A percentile compares a stretch with the other conserved stretches of the same genome.
These are phyloP conservation scores for Coemansia sp. DNA, from an alignment of 371 early-diverging fungal species.

Conservation along the genomic window DNA sequence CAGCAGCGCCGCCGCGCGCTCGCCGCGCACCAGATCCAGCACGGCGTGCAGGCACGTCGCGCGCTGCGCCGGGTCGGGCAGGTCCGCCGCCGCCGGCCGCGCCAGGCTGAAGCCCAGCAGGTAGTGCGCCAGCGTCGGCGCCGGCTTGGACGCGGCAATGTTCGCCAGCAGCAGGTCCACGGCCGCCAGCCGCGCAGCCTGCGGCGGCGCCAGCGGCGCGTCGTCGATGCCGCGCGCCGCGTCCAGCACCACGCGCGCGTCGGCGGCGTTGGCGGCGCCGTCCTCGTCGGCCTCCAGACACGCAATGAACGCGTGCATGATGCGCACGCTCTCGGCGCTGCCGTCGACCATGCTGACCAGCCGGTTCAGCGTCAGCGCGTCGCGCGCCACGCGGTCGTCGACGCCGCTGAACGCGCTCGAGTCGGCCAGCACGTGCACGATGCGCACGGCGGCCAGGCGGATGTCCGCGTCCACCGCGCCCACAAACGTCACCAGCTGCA, in stretches of 20 bases:
- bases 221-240: background rate
- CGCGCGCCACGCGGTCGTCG: slow-evolving; percentile 33
- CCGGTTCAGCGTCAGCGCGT: slow-evolving; percentile 60
- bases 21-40: slow-evolving; percentile 63
- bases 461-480: slow-evolving; percentile 66
- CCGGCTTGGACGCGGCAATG: slow-evolving; percentile 37
- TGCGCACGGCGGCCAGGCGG: slow-evolving; percentile 69
- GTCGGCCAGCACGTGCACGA: slow-evolving; percentile 68
- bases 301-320: slow-evolving; percentile 76
- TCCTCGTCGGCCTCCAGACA: slow-evolving; percentile 60
- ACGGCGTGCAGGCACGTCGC: slow-evolving; percentile 68
- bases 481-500: slow-evolving; percentile 70
- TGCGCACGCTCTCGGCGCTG: slow-evolving; percentile 61
- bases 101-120: slow-evolving; percentile 73
- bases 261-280: slow-evolving; percentile 22
- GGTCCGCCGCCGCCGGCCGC: slow-evolving; percentile 44
- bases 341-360: slow-evolving; percentile 68
- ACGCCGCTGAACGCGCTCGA: slow-evolving; percentile 56
- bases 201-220: slow-evolving; percentile 18
- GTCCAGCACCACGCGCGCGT: background rate
- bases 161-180: slow-evolving; percentile 60
- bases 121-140: slow-evolving; percentile 80
- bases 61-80: slow-evolving; percentile 53
- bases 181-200: slow-evolving; percentile 55
- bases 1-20: slow-evolving; percentile 53